These are phyloP conservation scores for Berberis thunbergii DNA, from an alignment of 164 flowering plant genomes.

Conservation along the genomic window DNA sequence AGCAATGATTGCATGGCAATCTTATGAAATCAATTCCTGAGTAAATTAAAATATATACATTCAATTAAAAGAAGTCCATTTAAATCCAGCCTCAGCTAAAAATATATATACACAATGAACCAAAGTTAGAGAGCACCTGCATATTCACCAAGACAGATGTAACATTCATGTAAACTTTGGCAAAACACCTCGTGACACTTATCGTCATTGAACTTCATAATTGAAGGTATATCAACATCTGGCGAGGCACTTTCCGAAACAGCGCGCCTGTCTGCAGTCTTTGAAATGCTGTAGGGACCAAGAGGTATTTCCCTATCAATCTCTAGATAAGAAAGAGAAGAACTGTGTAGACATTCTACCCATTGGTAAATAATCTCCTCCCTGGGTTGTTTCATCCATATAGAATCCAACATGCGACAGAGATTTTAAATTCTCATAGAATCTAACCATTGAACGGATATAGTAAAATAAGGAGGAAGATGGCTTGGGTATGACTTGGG, in stretches of 20 bases:
- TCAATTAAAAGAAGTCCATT: background rate
- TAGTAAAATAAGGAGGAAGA: conserved; percentile 53
- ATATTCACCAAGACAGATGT: conserved; percentile 72
- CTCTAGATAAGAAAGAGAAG: conserved; percentile 58
- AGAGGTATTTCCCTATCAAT: conserved; percentile 44
- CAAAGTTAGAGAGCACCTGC: conserved; percentile 38
- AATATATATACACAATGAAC: background rate
- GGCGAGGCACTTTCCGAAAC: conserved; percentile 53
- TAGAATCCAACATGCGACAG: conserved; percentile 61
- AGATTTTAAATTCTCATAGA: conserved; percentile 43
- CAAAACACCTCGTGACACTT: conserved; percentile 46
- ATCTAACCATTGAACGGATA: conserved; percentile 69
- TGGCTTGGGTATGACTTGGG: conserved; percentile 25
- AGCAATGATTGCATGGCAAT: conserved; percentile 82
- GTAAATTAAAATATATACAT: too few relatives aligned
- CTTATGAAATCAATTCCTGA: conserved; percentile 68
- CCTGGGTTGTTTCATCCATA: conserved; percentile 55
- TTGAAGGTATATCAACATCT: conserved; percentile 50
- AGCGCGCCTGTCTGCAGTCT: conserved; percentile 56
- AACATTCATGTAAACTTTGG: conserved; percentile 55
- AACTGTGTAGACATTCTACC: conserved; percentile 73
- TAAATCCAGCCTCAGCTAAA: background rate
- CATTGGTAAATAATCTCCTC: conserved; percentile 68
- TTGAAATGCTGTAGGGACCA: conserved; percentile 40
- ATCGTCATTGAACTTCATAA: conserved; percentile 61